Conservation (phyloP, 495 filamentous ascomycete species). For the Parachaetomium inaequale region DNA sequence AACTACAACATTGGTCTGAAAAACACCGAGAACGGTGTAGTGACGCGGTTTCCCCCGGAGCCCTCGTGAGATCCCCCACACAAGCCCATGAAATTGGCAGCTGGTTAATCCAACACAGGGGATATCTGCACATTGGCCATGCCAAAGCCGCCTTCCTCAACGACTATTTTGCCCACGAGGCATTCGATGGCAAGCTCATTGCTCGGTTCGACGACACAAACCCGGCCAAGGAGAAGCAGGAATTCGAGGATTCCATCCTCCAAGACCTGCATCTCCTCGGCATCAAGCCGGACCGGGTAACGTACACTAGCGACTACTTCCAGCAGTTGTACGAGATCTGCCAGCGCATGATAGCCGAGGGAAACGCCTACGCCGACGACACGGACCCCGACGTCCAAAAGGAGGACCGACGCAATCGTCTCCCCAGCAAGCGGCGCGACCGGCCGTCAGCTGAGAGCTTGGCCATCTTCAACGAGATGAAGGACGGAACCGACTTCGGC, state of each 20-base stretch:
- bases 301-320: constrained; percentile 6
- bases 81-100: not conserved
- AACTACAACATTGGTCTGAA: constrained; percentile 6
- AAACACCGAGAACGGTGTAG: not conserved
- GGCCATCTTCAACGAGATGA: constrained; percentile 6
- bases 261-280: not conserved
- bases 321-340: constrained; percentile 5
- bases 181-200: not conserved
- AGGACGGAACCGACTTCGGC: constrained; percentile 37
- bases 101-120: not conserved
- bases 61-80: not conserved
- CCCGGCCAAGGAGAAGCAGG: not conserved
- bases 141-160: constrained; percentile 4
- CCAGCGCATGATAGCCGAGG: not conserved
- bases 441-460: not conserved
- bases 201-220: not conserved
- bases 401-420: not conserved
- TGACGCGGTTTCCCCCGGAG: constrained; percentile 2
- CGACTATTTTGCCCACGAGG: constrained; percentile 4
- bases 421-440: constrained; percentile 5
- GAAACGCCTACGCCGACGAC: constrained; percentile 7
- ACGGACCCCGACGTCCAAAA: not conserved
- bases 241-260: not conserved
- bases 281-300: not conserved
- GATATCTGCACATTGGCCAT: constrained; percentile 1